Percentiles rank a stretch among this genome's conserved stretches.
These are phyloP conservation scores for Mrakia blollopis DNA, from an alignment of 768 basidiomycete genomes.

Conservation along the genomic window DNA sequence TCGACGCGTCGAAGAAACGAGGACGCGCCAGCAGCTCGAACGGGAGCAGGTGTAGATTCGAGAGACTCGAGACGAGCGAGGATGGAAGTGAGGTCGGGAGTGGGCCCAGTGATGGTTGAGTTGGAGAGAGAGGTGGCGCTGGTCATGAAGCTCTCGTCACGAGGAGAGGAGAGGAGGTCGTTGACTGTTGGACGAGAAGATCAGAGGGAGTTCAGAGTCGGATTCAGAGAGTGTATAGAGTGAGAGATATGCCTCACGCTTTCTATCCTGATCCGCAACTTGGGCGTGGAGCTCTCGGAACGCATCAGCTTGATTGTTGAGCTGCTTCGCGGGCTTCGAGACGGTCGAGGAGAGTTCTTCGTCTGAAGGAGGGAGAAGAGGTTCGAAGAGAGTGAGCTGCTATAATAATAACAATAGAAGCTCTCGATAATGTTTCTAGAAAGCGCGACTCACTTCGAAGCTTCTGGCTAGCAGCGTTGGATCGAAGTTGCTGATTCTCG, in stretches of 20 bases:
- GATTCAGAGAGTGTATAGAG: neutral
- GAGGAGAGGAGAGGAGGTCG: neutral
- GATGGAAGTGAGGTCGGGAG: neutral
- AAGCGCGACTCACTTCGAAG: slow-evolving; percentile 5
- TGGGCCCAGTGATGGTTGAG: neutral
- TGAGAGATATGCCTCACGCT: neutral
- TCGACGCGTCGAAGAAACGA: neutral
- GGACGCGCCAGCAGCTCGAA: neutral
- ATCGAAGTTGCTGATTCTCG: slow-evolving; percentile 3
- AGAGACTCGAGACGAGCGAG: neutral
- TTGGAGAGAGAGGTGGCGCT: neutral
- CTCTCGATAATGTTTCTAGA: too few relatives aligned
- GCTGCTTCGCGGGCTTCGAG: slow-evolving; percentile 9
- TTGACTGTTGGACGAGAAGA: neutral
- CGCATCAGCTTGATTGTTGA: slow-evolving; percentile 7
- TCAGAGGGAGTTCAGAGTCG: neutral
- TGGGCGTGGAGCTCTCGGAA: neutral
- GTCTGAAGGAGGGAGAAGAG: neutral
- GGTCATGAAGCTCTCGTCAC: slow-evolving; percentile 8
- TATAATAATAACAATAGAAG: neutral
- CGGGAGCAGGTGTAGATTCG: neutral
- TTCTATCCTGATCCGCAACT: neutral
- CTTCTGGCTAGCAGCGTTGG: slow-evolving; percentile 2
- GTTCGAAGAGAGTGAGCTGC: too few relatives aligned
- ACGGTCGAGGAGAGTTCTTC: slow-evolving; percentile 11